Evolutionary conservation across 176 grass and related monocot species (phyloP).

Genomic region (Ananas comosus): DNA sequence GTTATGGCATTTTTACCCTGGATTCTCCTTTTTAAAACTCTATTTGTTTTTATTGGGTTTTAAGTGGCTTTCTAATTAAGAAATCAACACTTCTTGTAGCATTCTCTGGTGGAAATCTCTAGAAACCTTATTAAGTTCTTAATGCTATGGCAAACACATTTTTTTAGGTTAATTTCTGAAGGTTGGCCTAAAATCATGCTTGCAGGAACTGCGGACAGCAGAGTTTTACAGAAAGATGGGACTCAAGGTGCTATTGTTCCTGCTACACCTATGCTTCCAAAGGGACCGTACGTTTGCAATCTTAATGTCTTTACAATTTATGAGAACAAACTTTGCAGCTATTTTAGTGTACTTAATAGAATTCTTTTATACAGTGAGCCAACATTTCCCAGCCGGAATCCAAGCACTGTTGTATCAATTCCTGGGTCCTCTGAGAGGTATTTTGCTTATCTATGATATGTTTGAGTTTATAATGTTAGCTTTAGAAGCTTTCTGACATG

Average conservation of each 20-base stretch:
- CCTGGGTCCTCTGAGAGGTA: slow-evolving; percentile 67
- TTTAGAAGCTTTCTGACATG: background rate
- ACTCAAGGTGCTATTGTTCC: slow-evolving; percentile 49
- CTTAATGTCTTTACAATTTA: slow-evolving; percentile 19
- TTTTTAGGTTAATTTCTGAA: slow-evolving; percentile 9
- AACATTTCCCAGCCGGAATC: slow-evolving; percentile 49
- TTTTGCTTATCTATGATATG: slow-evolving; percentile 21
- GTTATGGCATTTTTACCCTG: too few relatives aligned
- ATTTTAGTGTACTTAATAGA: slow-evolving; percentile 6
- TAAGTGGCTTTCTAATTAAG: too few relatives aligned
- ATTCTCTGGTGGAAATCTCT: too few relatives aligned
- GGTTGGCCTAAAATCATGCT: slow-evolving; percentile 19
- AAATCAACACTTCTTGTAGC: too few relatives aligned
- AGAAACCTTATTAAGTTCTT: too few relatives aligned
- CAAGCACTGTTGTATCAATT: slow-evolving; percentile 43
- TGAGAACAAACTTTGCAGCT: slow-evolving; percentile 1
- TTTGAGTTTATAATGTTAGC: background rate
- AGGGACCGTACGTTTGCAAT: slow-evolving; percentile 67
- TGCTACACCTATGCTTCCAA: slow-evolving; percentile 60
- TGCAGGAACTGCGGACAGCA: slow-evolving; percentile 37
- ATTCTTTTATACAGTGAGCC: slow-evolving; percentile 38
- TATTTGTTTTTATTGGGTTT: background rate
- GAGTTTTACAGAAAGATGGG: slow-evolving; percentile 42
- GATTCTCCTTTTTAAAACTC: slow-evolving; percentile 4
- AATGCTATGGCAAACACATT: too few relatives aligned